Conservation (phyloP, 441 rosid genomes). For the Theobroma grandiflorum region DNA sequence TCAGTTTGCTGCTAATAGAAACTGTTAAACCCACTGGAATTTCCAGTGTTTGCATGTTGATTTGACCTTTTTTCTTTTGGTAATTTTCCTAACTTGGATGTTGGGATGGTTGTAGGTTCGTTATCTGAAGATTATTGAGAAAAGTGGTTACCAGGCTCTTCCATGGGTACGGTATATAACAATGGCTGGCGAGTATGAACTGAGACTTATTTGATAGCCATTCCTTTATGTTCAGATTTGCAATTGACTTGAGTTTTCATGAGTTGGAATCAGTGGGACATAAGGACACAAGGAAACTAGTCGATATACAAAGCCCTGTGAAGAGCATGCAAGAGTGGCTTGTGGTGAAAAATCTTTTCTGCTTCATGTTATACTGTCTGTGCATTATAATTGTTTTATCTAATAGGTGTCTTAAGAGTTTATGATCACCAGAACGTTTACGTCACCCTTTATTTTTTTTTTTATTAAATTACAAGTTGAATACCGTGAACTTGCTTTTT, state of each 20-base stretch:
- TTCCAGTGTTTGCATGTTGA: neutral
- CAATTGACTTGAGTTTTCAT: neutral
- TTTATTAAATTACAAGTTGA: neutral
- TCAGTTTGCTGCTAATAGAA: constrained; percentile 6
- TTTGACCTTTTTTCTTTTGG: neutral
- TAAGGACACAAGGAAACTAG: neutral
- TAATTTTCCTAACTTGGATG: neutral
- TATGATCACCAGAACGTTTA: neutral
- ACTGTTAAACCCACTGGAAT: neutral
- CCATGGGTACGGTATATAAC: constrained; percentile 93
- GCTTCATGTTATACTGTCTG: constrained; percentile 11
- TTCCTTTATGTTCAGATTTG: neutral
- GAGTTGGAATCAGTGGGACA: neutral
- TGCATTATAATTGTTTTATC: constrained; percentile 28
- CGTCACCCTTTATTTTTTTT: neutral
- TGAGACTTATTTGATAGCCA: constrained; percentile 56
- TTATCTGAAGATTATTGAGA: constrained; percentile 80
- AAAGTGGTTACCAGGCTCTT: constrained; percentile 87
- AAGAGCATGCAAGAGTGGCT: constrained; percentile 18
- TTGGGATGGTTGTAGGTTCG: constrained; percentile 48
- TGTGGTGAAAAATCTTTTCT: neutral
- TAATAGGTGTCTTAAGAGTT: constrained; percentile 3
- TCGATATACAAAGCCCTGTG: neutral
- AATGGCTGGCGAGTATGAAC: constrained; percentile 86
- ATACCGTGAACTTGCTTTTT: neutral